Percentiles rank a stretch among this genome's conserved stretches.
These are phyloP conservation scores for Xylariales sp. DNA, from an alignment of 2,329 filamentous ascomycete species.

Conservation along the genomic window DNA sequence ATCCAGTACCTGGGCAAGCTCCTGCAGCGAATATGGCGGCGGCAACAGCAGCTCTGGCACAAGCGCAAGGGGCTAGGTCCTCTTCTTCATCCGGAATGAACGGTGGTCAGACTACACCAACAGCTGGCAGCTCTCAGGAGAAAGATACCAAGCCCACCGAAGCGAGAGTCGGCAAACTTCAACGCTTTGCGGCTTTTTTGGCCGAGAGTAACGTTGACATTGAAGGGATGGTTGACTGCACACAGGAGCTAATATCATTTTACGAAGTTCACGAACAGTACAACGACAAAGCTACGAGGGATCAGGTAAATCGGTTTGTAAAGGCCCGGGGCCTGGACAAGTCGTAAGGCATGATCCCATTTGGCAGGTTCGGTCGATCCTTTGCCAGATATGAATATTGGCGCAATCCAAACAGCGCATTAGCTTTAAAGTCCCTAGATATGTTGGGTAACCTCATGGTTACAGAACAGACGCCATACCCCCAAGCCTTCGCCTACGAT, in stretches of 20 bases:
- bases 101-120: conserved; percentile 18
- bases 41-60: conserved; percentile 42
- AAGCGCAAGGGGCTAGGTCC: conserved; percentile 32
- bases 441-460: no score
- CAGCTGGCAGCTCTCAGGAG: conserved; percentile 16
- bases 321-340: conserved; percentile 55
- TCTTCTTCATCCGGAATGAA: conserved; percentile 9
- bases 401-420: no score
- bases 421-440: no score
- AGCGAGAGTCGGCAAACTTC: conserved; percentile 60
- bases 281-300: conserved; percentile 54
- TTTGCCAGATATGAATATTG: no score
- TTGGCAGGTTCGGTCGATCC: no score
- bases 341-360: no score
- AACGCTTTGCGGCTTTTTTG: conserved; percentile 68
- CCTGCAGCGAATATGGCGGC: conserved; percentile 45
- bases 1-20: conserved; percentile 19
- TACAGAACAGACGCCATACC: no score
- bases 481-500: no score
- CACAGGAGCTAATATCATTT: conserved; percentile 85
- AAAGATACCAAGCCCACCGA: conserved; percentile 46
- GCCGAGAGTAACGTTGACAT: conserved; percentile 84
- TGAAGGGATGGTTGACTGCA: conserved; percentile 79
- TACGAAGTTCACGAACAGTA: conserved; percentile 68
- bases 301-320: conserved; percentile 56